Conservation (phyloP, 2,329 filamentous ascomycete genomes). For the Fonsecaea nubica region DNA sequence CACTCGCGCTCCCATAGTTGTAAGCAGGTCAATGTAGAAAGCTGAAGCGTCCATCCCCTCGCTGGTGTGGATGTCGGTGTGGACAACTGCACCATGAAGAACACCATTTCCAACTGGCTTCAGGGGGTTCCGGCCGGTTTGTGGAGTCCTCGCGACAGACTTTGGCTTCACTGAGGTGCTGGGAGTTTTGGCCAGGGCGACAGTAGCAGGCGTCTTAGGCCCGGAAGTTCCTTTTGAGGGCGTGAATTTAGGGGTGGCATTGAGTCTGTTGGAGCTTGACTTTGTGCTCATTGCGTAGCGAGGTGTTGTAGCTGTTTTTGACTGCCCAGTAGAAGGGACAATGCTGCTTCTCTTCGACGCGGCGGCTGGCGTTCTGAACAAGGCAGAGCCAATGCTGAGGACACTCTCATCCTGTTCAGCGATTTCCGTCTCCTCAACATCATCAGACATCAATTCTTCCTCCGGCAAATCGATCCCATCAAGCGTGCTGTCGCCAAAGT, state of each 20-base stretch:
- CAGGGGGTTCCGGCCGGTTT: slow-evolving; percentile 33
- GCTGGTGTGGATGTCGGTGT: slow-evolving; percentile 81
- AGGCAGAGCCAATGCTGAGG: slow-evolving; percentile 31
- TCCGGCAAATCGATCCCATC: slow-evolving; percentile 38
- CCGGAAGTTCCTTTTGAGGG: slow-evolving; percentile 16
- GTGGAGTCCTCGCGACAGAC: slow-evolving; percentile 25
- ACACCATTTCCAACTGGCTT: slow-evolving; percentile 46
- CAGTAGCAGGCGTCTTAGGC: slow-evolving; percentile 25
- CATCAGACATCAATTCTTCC: slow-evolving; percentile 33
- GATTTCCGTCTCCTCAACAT: slow-evolving; percentile 20
- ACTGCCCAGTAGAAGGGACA: slow-evolving; percentile 17
- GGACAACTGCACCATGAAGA: slow-evolving; percentile 75
- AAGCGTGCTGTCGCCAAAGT: slow-evolving; percentile 39
- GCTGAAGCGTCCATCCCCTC: slow-evolving; percentile 80
- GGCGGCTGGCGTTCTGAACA: slow-evolving; percentile 32
- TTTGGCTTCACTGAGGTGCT: slow-evolving; percentile 24
- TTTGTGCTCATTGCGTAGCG: slow-evolving; percentile 33
- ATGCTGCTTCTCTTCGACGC: slow-evolving; percentile 23
- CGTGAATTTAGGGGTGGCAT: slow-evolving; percentile 12
- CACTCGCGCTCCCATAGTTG: slow-evolving; percentile 80
- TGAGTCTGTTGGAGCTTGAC: slow-evolving; percentile 27
- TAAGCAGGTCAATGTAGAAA: slow-evolving; percentile 80
- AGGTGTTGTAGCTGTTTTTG: slow-evolving; percentile 20
- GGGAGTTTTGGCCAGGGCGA: slow-evolving; percentile 18
- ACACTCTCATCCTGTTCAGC: slow-evolving; percentile 27